phyloP scores from a whole-genome alignment of 805 yeast species.

The Danielozyma ontarioensis region DNA sequence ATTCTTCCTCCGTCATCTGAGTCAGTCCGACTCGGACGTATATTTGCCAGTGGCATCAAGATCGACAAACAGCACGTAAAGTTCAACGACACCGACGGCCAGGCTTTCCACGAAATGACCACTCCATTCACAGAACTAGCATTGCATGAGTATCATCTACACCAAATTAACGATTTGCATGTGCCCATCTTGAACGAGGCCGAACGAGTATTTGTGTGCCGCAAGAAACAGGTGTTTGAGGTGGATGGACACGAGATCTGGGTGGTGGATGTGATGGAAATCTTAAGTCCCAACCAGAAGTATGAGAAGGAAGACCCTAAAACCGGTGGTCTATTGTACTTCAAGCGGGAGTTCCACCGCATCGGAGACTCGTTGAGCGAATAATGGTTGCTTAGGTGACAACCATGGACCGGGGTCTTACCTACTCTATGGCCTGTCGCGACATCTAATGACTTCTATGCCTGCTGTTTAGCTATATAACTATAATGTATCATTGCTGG shows the following conservation, averaged over 20 bases:
- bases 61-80: conserved; percentile 23
- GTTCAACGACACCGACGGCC: conserved; percentile 21
- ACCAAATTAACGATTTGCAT: conserved; percentile 12
- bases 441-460: too few relatives aligned
- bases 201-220: conserved; percentile 61
- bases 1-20: conserved; percentile 56
- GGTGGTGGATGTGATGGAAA: conserved; percentile 72
- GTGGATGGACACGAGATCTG: conserved; percentile 89
- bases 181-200: conserved; percentile 53
- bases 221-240: conserved; percentile 43
- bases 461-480: too few relatives aligned
- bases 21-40: conserved; percentile 57
- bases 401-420: too few relatives aligned
- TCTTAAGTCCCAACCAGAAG: conserved; percentile 26
- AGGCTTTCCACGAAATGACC: conserved; percentile 38
- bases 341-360: conserved; percentile 55
- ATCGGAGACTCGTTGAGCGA: conserved; percentile 28
- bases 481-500: not conserved
- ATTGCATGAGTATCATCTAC: conserved; percentile 22
- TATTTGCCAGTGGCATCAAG: conserved; percentile 58
- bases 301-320: conserved; percentile 9
- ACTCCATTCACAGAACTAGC: conserved; percentile 48
- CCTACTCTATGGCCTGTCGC: too few relatives aligned
- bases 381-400: not conserved
- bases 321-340: conserved; percentile 65